These are phyloP conservation scores for Lachnellula arida DNA, from an alignment of 2,329 filamentous ascomycete species.

Conservation along the genomic window DNA sequence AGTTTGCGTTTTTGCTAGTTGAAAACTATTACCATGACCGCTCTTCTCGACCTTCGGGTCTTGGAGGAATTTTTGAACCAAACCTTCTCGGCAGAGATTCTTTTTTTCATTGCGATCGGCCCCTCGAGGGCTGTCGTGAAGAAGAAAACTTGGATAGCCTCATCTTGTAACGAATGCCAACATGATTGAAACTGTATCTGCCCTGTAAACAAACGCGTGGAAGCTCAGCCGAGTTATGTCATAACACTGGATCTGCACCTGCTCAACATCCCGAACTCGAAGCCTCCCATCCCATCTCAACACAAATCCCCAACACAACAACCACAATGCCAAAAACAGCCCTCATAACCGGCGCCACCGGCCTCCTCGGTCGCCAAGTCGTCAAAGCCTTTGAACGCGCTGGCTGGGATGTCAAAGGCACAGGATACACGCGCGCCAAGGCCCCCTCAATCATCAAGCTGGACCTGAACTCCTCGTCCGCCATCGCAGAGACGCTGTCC, in stretches of 20 bases:
- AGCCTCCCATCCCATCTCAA: neutral
- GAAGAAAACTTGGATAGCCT: constrained; percentile 38
- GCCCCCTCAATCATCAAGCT: constrained; percentile 57
- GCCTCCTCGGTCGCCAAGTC: constrained; percentile 77
- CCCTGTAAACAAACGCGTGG: neutral
- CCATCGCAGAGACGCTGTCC: constrained; percentile 48
- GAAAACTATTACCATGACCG: constrained; percentile 56
- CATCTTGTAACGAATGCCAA: neutral
- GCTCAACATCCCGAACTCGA: neutral
- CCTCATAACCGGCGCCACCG: constrained; percentile 79
- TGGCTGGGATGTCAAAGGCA: constrained; percentile 67
- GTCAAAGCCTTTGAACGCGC: constrained; percentile 62
- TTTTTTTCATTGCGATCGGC: constrained; percentile 48
- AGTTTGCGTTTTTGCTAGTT: constrained; percentile 76
- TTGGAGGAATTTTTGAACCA: constrained; percentile 75
- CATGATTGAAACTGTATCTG: neutral
- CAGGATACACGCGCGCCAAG: constrained; percentile 68
- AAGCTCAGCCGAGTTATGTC: neutral
- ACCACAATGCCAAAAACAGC: constrained; percentile 44
- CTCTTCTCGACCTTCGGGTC: constrained; percentile 64
- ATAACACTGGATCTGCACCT: neutral
- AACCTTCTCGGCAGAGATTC: constrained; percentile 34
- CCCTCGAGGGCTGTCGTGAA: constrained; percentile 43
- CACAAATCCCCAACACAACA: constrained; percentile 2
- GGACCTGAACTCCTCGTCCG: constrained; percentile 31